Conservation (phyloP, 139 green algal species). For the Desmodesmus armatus region DNA sequence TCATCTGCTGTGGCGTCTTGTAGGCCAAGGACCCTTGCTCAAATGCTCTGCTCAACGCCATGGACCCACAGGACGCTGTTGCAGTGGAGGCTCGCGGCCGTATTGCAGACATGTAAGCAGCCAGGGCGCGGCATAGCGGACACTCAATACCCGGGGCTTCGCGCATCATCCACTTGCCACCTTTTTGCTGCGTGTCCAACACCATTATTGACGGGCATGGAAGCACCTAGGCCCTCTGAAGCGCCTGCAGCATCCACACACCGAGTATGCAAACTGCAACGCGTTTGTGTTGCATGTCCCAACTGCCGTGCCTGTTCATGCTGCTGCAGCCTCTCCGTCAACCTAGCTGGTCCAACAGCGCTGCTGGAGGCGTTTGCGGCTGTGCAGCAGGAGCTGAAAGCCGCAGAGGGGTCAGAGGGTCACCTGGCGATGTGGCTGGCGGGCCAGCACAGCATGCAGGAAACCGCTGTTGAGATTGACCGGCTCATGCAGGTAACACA, state of each 20-base stretch:
- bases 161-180: too few relatives aligned
- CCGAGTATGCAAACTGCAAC: not conserved
- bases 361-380: constrained; percentile 55
- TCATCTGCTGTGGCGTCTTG: constrained; percentile 14
- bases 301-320: not conserved
- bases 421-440: constrained; percentile 64
- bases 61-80: constrained; percentile 58
- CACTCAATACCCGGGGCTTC: too few relatives aligned
- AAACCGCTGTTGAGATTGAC: constrained; percentile 68
- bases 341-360: constrained; percentile 61
- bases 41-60: constrained; percentile 55
- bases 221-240: too few relatives aligned
- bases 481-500: constrained; percentile 62
- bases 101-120: constrained; percentile 3
- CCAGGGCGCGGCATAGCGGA: too few relatives aligned
- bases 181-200: too few relatives aligned
- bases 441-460: constrained; percentile 63
- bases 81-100: constrained; percentile 45
- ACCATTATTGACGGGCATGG: too few relatives aligned
- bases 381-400: constrained; percentile 6
- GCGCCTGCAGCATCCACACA: too few relatives aligned
- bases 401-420: constrained; percentile 8
- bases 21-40: constrained; percentile 58
- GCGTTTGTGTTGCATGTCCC: not conserved
- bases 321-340: constrained; percentile 62